phyloP scores from a whole-genome alignment of 129 eudicot genomes.

The Chrysanthemum lavandulifolium region DNA sequence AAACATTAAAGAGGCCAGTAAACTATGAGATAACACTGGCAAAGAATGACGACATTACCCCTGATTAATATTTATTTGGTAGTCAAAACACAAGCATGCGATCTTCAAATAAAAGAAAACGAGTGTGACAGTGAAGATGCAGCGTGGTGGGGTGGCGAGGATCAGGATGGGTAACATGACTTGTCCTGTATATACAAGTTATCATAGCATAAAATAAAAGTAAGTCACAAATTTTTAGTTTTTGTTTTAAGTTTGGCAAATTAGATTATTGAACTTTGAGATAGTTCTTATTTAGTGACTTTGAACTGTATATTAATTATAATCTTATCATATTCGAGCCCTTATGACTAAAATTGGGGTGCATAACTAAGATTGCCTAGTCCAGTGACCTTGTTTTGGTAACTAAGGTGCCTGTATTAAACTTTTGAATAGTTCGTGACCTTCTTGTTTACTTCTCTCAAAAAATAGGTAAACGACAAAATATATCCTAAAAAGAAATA shows the following conservation, averaged over 20 bases:
- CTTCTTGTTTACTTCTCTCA: background rate
- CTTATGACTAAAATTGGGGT: background rate
- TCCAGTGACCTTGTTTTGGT: background rate
- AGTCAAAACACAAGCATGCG: background rate
- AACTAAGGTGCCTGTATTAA: background rate
- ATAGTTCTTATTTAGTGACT: too few relatives aligned
- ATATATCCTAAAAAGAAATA: background rate
- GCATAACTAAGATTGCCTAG: background rate
- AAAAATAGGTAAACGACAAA: slow-evolving; percentile 4
- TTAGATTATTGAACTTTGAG: too few relatives aligned
- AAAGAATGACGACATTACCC: background rate
- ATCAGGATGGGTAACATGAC: too few relatives aligned
- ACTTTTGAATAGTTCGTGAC: background rate
- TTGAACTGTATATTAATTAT: too few relatives aligned
- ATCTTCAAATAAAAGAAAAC: background rate
- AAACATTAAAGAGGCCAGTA: background rate
- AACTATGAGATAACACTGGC: background rate
- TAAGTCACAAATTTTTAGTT: too few relatives aligned
- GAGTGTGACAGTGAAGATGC: too few relatives aligned
- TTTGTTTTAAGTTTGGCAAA: too few relatives aligned
- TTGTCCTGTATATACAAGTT: too few relatives aligned
- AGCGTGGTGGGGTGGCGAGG: too few relatives aligned
- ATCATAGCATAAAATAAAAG: too few relatives aligned
- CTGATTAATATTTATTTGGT: background rate
- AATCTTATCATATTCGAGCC: too few relatives aligned